Conservation (phyloP, 768 basidiomycete genomes). For the Tulasnella sp. region DNA sequence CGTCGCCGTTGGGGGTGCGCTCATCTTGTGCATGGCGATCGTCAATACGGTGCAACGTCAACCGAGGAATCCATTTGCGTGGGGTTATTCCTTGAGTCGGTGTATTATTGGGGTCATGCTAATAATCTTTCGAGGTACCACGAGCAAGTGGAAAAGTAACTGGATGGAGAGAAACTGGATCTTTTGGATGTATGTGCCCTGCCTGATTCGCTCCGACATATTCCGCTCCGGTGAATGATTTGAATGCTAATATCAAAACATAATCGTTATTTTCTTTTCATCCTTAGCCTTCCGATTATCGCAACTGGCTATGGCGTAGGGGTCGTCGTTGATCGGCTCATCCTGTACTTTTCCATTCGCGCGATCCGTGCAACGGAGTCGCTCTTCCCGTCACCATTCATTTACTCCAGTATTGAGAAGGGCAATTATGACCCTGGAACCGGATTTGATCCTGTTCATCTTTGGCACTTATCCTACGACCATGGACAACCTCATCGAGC, state of each 20-base stretch:
- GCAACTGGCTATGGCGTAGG: not conserved
- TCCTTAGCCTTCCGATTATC: not conserved
- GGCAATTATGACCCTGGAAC: not conserved
- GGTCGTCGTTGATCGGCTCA: not conserved
- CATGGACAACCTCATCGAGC: not conserved
- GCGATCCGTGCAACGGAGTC: not conserved
- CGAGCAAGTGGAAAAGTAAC: too few relatives aligned
- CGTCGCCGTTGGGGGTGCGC: not conserved
- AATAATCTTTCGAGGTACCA: too few relatives aligned
- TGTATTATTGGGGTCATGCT: too few relatives aligned
- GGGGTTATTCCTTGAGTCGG: too few relatives aligned
- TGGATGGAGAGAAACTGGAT: too few relatives aligned
- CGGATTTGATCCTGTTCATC: not conserved
- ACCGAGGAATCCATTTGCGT: not conserved
- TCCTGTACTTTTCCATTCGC: not conserved
- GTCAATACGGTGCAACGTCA: not conserved
- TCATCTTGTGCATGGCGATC: not conserved
- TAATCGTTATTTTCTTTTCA: too few relatives aligned
- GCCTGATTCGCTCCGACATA: too few relatives aligned
- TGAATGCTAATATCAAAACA: too few relatives aligned
- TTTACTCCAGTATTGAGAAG: not conserved
- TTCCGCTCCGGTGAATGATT: too few relatives aligned
- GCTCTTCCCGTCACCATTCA: not conserved
- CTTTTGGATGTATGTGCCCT: too few relatives aligned
- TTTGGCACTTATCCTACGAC: not conserved